A percentile compares a stretch with the other conserved stretches of the same genome.
Evolutionary conservation across 192 early-diverging fungal genomes (phyloP).

Genomic region (Rhizophlyctis rosea): DNA sequence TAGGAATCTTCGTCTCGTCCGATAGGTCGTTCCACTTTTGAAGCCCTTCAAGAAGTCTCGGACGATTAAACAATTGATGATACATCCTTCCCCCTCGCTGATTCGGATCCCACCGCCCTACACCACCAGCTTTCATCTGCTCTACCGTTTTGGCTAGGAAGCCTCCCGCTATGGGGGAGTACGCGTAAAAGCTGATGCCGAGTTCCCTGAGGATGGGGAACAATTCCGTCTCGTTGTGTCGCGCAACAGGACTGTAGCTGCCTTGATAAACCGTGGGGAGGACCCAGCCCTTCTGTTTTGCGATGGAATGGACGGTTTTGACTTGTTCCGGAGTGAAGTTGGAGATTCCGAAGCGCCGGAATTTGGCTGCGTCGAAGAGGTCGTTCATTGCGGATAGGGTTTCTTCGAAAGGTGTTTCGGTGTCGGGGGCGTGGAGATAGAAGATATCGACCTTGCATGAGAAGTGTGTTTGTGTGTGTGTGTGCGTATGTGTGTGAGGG

Average conservation of each 20-base stretch:
- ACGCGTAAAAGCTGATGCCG: conserved; percentile 21
- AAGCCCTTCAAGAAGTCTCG: conserved; percentile 1
- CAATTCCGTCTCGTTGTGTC: conserved; percentile 9
- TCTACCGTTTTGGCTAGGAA: conserved; percentile 18
- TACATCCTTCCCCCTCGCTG: not conserved
- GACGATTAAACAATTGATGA: conserved; percentile 9
- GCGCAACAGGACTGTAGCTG: conserved; percentile 15
- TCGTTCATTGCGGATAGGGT: conserved; percentile 42
- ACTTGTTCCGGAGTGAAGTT: conserved; percentile 23
- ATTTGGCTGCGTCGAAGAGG: conserved; percentile 31
- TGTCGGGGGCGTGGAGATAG: conserved; percentile 50
- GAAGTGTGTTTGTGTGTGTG: too few relatives aligned
- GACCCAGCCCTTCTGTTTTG: conserved; percentile 21
- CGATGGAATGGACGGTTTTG: conserved; percentile 13
- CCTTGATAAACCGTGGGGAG: conserved; percentile 27
- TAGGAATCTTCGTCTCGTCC: conserved; percentile 4
- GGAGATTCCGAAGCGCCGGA: conserved; percentile 29
- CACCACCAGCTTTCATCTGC: conserved; percentile 2
- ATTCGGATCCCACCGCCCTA: conserved; percentile 17
- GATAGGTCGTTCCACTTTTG: conserved; percentile 16
- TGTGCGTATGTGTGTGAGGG: too few relatives aligned
- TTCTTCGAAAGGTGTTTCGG: conserved; percentile 45
- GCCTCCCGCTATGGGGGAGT: conserved; percentile 20
- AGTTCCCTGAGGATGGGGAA: conserved; percentile 21
- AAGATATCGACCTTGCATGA: conserved; percentile 35